A percentile compares a stretch with the other conserved stretches of the same genome.
These are phyloP conservation scores for Neoboletus magnificus DNA, from an alignment of 768 basidiomycete species.

Conservation along the genomic window DNA sequence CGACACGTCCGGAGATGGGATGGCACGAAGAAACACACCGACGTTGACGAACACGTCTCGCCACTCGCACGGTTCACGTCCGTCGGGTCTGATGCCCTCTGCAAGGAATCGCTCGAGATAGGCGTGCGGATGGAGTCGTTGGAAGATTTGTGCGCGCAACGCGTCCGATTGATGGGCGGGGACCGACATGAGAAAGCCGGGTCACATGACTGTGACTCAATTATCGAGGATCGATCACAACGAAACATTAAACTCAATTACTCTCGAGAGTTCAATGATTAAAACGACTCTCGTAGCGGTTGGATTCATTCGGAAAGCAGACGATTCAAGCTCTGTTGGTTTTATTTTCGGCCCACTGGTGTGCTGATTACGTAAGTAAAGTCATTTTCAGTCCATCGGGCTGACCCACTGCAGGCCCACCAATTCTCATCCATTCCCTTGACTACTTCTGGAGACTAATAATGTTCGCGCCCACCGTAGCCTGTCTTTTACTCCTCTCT, in stretches of 20 bases:
- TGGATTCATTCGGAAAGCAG: too few species aligned
- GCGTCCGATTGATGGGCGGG: slow-evolving; percentile 15
- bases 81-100: slow-evolving; percentile 80
- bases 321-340: not conserved
- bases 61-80: slow-evolving; percentile 66
- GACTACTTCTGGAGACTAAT: not conserved
- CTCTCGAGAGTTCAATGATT: too few species aligned
- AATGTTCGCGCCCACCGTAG: slow-evolving; percentile 44
- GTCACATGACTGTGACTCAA: too few species aligned
- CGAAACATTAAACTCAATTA: too few species aligned
- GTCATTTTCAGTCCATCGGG: not conserved
- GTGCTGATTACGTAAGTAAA: not conserved
- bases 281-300: too few species aligned
- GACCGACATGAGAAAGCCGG: slow-evolving; percentile 12
- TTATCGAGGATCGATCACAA: too few species aligned
- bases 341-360: not conserved
- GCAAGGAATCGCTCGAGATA: slow-evolving; percentile 86
- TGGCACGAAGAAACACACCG: slow-evolving; percentile 47
- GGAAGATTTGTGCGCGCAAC: slow-evolving; percentile 54
- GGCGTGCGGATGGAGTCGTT: slow-evolving; percentile 82
- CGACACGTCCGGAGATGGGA: not conserved
- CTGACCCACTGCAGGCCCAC: not conserved
- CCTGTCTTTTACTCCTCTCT: slow-evolving; percentile 51
- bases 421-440: not conserved
- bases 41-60: slow-evolving; percentile 75